Evolutionary conservation across 306 rosid species (phyloP), one percentile per base, ranked within the genome.

Genomic region (Pueraria montana): DNA sequence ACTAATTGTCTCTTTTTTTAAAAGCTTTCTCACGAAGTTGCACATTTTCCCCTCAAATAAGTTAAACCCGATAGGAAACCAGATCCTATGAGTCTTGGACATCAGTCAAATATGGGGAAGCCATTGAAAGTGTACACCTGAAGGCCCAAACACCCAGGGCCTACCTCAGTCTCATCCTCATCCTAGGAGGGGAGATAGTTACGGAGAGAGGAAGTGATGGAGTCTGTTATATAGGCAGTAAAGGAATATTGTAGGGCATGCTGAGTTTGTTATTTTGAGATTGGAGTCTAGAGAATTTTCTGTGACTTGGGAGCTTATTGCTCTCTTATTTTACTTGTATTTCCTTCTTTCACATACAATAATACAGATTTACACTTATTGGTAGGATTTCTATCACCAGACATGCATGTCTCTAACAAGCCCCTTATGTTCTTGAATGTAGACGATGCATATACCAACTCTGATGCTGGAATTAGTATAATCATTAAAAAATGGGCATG

Each of bases 401-500:
- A 30, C 21, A 30, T 63, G 70, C 23, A 69, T 69, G 30, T 69
- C 20, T 21, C 53, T 68, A 68, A 67, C 73, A 38, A 17, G 30
- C 0, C 74, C 21, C 18, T 62, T 11, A 38, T 38, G 43, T 38
- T 11, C 43, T 38, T 38, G 11, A 21, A 76, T 61, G 72, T 26
- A 24, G 56, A 45, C 55, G 13, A 63, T 48, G 52, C 52, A 49
- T 49, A 45, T 6, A 55, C 38, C 3, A 2, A 5, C 30, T 21
- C 21, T 14, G 18, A 50, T 50, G 65, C 21, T 65, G 26, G 50
- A 46, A 32, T 46, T 48, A 14, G 10, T 18, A 23, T 69, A 79
- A 55, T 36, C 36, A 55, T 68, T 78, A 65, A 69, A 66, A 78
- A 43, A 43, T 10, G 59, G 70, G 46, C 43, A 36, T 49, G 42